These are phyloP conservation scores for Pseudogymnoascus sp. DNA, from an alignment of 2,329 filamentous ascomycete species.

Conservation along the genomic window DNA sequence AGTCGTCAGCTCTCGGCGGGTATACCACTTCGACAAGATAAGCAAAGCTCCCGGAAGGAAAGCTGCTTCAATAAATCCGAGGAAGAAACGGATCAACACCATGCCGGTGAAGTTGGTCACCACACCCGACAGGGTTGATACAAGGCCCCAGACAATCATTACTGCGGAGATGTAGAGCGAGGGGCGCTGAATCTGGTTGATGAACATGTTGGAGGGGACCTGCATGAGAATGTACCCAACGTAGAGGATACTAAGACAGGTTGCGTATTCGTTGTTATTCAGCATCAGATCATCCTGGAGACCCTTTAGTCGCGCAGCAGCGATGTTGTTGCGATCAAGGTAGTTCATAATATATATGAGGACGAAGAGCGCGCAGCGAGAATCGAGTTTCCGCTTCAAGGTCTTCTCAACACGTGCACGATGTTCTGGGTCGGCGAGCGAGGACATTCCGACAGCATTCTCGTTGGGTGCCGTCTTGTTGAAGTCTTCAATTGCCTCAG, in stretches of 20 bases:
- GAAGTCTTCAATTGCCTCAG: not conserved
- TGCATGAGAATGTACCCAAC: constrained; percentile 60
- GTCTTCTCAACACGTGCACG: constrained; percentile 51
- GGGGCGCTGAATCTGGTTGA: constrained; percentile 44
- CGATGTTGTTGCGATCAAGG: constrained; percentile 60
- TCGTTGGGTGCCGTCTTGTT: not conserved
- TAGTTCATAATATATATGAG: constrained; percentile 74
- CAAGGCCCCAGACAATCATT: constrained; percentile 30
- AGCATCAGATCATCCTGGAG: constrained; percentile 53
- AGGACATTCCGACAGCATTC: not conserved
- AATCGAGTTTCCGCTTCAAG: constrained; percentile 48
- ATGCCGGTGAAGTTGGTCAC: constrained; percentile 43
- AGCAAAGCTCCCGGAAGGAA: constrained; percentile 56
- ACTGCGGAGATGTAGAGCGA: constrained; percentile 39
- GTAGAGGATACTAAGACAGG: constrained; percentile 56
- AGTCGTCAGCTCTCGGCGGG: constrained; percentile 45
- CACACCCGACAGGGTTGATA: constrained; percentile 14
- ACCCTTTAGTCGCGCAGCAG: constrained; percentile 55
- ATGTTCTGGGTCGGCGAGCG: constrained; percentile 35
- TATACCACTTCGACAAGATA: constrained; percentile 60
- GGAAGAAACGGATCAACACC: constrained; percentile 48
- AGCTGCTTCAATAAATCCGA: constrained; percentile 55
- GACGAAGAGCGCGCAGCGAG: constrained; percentile 44
- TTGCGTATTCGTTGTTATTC: constrained; percentile 51
- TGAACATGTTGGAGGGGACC: constrained; percentile 48